Evolutionary conservation across 2,329 filamentous ascomycete genomes (phyloP), one percentile per base, ranked within the genome.

Genomic region (Botryotinia convoluta): DNA sequence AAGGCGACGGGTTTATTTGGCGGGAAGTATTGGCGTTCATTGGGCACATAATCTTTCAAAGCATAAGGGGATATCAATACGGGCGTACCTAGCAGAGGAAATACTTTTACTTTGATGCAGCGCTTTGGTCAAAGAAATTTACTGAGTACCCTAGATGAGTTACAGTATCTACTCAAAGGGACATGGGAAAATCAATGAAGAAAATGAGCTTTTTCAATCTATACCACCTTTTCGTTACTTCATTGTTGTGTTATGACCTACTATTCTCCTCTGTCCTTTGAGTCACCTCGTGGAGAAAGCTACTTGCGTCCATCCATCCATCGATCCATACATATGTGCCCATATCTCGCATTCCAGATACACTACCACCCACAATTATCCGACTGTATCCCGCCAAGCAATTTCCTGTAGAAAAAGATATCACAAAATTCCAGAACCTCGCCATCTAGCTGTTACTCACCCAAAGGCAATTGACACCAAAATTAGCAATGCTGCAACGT

Each of bases 21-120:
- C 39, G 16, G 63, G 71, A 45, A 61, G 63, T 69, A 69, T 61
- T 22, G 71, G 71, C 71, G 71, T 72, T 72, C 51, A 61, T 29
- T 7, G 54, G 64, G 62, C 35, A 32, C 63, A 72, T 72, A 44
- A 60, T 14, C n/a, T 72, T 39, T 61, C 29, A 32, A 39, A 69
- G 59, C 51, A 35, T 57, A 61, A 51, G 63, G 54, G 70, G 42
- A 69, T 45, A 69, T 57, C 65, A 57, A 57, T 12, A 45, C 45
- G 71, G 71, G 71, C 71, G 71, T 69, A 69, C 39, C 42, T 39
- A 54, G 64, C 35, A 61, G 48, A 4, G 26, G 65, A 69, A 42
- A 44, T 42, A 35, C 54, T 61, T 61, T 72, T 60, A 67, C 54
- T 69, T 68, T 60, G 45, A 57, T n/a, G 45, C 39, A 67, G 48